Evolutionary conservation across 441 rosid species (phyloP).

Genomic region (Hura crepitans): DNA sequence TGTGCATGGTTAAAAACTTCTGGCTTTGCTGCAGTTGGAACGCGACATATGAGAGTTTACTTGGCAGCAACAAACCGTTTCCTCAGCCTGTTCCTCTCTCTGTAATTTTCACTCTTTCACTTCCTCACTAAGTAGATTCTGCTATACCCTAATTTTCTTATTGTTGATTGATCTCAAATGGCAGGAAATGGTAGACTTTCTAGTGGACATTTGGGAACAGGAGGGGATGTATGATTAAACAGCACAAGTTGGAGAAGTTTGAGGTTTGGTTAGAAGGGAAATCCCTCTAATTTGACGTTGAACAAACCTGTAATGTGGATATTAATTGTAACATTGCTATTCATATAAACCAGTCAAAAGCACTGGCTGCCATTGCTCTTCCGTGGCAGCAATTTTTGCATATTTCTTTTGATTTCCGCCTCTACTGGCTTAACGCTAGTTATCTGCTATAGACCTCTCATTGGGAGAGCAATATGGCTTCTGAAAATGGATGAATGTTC

Average conservation of each 20-base stretch:
- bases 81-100: slow-evolving; percentile 58
- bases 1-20: slow-evolving; percentile 35
- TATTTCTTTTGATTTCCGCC: not conserved
- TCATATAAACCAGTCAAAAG: slow-evolving; percentile 16
- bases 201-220: slow-evolving; percentile 86
- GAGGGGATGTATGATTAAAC: slow-evolving; percentile 77
- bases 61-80: slow-evolving; percentile 58
- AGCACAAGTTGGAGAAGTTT: slow-evolving; percentile 6
- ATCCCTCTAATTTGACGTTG: slow-evolving; percentile 6
- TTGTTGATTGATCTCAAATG: slow-evolving; percentile 7
- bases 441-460: no score
- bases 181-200: slow-evolving; percentile 94
- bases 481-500: no score
- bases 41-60: slow-evolving; percentile 58
- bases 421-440: not conserved
- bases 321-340: slow-evolving; percentile 29
- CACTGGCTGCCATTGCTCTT: slow-evolving; percentile 22
- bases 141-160: not conserved
- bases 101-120: slow-evolving; percentile 35
- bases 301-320: slow-evolving; percentile 21
- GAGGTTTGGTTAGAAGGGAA: slow-evolving; percentile 25
- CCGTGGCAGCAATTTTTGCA: slow-evolving; percentile 15
- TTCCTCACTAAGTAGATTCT: not conserved
- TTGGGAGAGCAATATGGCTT: no score
- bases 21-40: slow-evolving; percentile 75